Conservation (phyloP, 768 basidiomycete genomes). For the Termitomyces sp. region DNA sequence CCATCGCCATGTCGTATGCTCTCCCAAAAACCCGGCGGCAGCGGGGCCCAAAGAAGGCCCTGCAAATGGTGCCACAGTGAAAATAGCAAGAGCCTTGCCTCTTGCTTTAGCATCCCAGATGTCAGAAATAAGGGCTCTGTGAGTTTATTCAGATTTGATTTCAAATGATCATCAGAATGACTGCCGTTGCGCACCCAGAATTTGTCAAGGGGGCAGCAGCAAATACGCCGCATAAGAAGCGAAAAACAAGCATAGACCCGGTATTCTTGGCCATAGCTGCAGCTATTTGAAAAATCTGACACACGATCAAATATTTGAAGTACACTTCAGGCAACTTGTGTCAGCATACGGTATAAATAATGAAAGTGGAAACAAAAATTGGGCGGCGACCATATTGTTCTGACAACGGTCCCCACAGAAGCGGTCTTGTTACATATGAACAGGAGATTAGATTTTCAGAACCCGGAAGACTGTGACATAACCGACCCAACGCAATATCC, state of each 20-base stretch:
- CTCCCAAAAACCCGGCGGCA: slow-evolving; percentile 38
- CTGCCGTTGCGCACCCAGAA: slow-evolving; percentile 40
- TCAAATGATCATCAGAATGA: too few relatives aligned
- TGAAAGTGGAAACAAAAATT: slow-evolving; percentile 50
- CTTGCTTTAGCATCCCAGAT: slow-evolving; percentile 58
- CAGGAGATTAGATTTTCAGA: not conserved
- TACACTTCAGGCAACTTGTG: too few relatives aligned
- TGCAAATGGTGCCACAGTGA: slow-evolving; percentile 60
- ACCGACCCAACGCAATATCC: slow-evolving; percentile 46
- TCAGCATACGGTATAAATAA: slow-evolving; percentile 41
- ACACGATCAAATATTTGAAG: not conserved
- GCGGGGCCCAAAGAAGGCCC: slow-evolving; percentile 57
- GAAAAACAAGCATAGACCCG: slow-evolving; percentile 56
- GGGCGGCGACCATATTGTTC: slow-evolving; percentile 51
- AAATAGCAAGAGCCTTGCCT: slow-evolving; percentile 62
- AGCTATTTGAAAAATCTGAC: slow-evolving; percentile 55
- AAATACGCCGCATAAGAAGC: slow-evolving; percentile 67
- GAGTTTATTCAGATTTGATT: not conserved
- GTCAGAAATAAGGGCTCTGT: slow-evolving; percentile 47
- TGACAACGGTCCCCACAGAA: slow-evolving; percentile 52
- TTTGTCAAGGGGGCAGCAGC: slow-evolving; percentile 67
- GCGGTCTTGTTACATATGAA: slow-evolving; percentile 24
- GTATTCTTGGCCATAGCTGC: slow-evolving; percentile 58
- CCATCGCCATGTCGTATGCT: slow-evolving; percentile 56
- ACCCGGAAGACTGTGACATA: not conserved